Base-by-base conservation (phyloP, 1,284 basidiomycete genomes). In the Trichosporon inkin region DNA sequence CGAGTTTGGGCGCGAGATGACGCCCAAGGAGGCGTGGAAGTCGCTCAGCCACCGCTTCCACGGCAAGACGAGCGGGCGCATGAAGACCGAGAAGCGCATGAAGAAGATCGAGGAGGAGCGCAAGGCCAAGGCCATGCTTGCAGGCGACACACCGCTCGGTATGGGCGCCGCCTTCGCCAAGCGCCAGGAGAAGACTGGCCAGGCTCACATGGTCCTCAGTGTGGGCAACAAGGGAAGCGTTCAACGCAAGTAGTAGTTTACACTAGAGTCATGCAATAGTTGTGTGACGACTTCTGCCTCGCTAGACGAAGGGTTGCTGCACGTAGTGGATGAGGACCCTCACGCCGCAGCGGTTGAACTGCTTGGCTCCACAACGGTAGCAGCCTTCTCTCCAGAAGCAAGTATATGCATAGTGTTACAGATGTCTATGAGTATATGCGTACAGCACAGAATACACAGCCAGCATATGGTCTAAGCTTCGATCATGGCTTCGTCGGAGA, bases 21-120 rank as follows among this genome's bases (percentile, higher is more conserved):
- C 89, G 22, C 86, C 88, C 35, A 98, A 98, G 82, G 96, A 99
- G 79, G 92, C 93, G 13, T 96, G 93, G 92, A 95, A 95, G 79
- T 90, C 89, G 20, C 80, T 96, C 55, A 91, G 88, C 56, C 93
- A 97, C 78, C 90, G 91, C 73, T 96, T 96, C 84, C 93, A 97
- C 69, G 93, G 93, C 37, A 96, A 96, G 78, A 90, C 90, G 1
- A 89, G 87, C 1, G 93, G 93, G 6, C 88, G 88, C 80, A 90
- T 89, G 85, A 96, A 96, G 83, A 92, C 88, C 36, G 92, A 95
- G 81, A 95, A 95, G 78, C 83, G 90, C 64, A 72, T 96, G 69
- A 91, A 92, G 83, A 92, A 90, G 82, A 94, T 96, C 66, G 90
- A 87, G 20, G 91, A 96, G 72, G 93, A 97, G 81, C 85, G 88